phyloP scores from a whole-genome alignment of 2,329 filamentous ascomycete species.

The Cladophialophora exuberans region DNA sequence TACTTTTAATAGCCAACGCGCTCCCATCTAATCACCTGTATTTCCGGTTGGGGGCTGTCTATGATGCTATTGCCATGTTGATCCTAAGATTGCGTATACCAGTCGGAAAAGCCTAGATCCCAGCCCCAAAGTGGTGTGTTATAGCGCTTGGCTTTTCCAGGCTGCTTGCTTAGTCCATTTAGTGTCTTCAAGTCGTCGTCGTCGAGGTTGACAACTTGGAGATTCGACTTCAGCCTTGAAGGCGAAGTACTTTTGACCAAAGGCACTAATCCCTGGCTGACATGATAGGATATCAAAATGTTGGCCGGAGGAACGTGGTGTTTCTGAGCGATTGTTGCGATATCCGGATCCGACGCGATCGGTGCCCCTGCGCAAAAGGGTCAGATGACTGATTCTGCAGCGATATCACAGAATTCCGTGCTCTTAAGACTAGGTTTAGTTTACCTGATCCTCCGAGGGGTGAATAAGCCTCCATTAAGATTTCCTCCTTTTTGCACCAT shows the following conservation, averaged over 20 bases:
- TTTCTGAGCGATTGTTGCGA: conserved; percentile 42
- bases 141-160: conserved; percentile 2
- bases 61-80: no score
- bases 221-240: conserved; percentile 46
- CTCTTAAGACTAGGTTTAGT: conserved; percentile 44
- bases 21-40: no score
- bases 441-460: conserved; percentile 48
- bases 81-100: no score
- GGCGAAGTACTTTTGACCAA: conserved; percentile 45
- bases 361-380: conserved; percentile 35
- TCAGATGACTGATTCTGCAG: conserved; percentile 45
- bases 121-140: conserved; percentile 8
- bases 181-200: conserved; percentile 44
- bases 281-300: conserved; percentile 47
- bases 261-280: conserved; percentile 33
- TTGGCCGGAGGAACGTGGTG: conserved; percentile 42
- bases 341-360: conserved; percentile 44
- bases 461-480: conserved; percentile 22
- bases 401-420: no score
- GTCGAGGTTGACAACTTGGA: conserved; percentile 42
- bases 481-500: conserved; percentile 28
- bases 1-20: no score
- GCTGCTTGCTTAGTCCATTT: conserved; percentile 3
- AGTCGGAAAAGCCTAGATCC: conserved; percentile 7
- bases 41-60: no score